Evolutionary conservation across 1,284 basidiomycete species (phyloP).

Genomic region (Agroathelia rolfsii): DNA sequence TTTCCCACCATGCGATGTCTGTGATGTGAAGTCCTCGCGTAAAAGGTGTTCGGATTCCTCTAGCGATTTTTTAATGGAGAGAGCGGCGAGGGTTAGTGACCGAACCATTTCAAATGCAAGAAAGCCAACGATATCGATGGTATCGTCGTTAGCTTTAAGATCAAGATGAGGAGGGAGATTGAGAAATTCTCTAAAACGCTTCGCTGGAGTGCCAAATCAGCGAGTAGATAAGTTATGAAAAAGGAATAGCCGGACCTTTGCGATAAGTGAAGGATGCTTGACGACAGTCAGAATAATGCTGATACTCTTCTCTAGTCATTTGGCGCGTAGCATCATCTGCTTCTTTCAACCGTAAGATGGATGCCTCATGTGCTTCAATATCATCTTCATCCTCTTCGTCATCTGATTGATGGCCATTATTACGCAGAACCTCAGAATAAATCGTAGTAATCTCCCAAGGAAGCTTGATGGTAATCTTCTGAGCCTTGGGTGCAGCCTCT

Average conservation of each 20-base stretch:
- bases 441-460: slow-evolving; percentile 95
- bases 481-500: slow-evolving; percentile 70
- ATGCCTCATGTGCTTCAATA: slow-evolving; percentile 92
- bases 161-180: slow-evolving; percentile 87
- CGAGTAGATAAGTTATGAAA: slow-evolving; percentile 1
- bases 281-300: slow-evolving; percentile 94
- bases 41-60: slow-evolving; percentile 69
- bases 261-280: slow-evolving; percentile 97
- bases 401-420: slow-evolving; percentile 68
- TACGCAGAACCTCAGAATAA: slow-evolving; percentile 75
- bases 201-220: slow-evolving; percentile 40
- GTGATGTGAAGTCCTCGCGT: slow-evolving; percentile 45
- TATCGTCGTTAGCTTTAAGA: slow-evolving; percentile 89
- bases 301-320: slow-evolving; percentile 96
- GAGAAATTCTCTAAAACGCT: slow-evolving; percentile 93
- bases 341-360: slow-evolving; percentile 82
- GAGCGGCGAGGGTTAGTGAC: slow-evolving; percentile 79
- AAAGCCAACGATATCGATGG: slow-evolving; percentile 94
- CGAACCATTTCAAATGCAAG: slow-evolving; percentile 96
- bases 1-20: slow-evolving; percentile 52
- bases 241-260: slow-evolving; percentile 50
- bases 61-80: slow-evolving; percentile 71
- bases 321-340: slow-evolving; percentile 91
- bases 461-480: slow-evolving; percentile 90
- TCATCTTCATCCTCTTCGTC: slow-evolving; percentile 96